Evolutionary conservation across 108 stramenopile genomes (phyloP).

Genomic region (Cylindrotheca fusiformis): DNA sequence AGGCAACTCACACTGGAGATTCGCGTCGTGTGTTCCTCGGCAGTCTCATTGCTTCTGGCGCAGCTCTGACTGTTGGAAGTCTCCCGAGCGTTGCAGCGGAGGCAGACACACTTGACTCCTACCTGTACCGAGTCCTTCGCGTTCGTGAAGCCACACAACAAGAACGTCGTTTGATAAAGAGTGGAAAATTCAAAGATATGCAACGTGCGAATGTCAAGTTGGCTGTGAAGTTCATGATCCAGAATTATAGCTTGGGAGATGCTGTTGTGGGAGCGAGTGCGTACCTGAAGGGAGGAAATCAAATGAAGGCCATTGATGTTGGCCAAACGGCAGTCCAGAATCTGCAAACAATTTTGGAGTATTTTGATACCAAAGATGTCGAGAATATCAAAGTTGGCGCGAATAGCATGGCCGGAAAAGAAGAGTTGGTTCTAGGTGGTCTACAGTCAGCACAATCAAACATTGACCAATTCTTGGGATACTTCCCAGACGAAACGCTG

Average conservation of each 20-base stretch:
- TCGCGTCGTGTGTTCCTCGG: not conserved
- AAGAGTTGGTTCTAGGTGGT: conserved; percentile 68
- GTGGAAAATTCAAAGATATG: conserved; percentile 86
- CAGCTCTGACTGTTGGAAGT: not conserved
- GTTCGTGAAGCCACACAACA: conserved; percentile 84
- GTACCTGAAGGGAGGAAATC: conserved; percentile 41
- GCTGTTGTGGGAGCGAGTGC: conserved; percentile 65
- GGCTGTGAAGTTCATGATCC: conserved; percentile 82
- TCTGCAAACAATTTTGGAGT: conserved; percentile 83
- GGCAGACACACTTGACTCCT: not conserved
- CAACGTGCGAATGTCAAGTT: conserved; percentile 89
- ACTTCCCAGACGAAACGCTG: conserved; percentile 62
- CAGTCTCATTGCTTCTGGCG: not conserved
- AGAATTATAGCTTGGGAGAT: conserved; percentile 79
- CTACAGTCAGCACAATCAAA: conserved; percentile 52
- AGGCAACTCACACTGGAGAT: too few relatives aligned
- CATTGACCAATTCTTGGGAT: conserved; percentile 77
- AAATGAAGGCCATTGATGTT: conserved; percentile 54
- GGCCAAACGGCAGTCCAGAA: conserved; percentile 69
- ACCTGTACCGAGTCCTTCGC: conserved; percentile 65
- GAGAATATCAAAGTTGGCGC: conserved; percentile 75
- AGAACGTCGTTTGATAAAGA: conserved; percentile 77
- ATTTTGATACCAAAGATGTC: conserved; percentile 83
- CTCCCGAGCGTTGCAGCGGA: conserved; percentile 2
- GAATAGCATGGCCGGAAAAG: conserved; percentile 61